These are phyloP conservation scores for Metarhizium humberi DNA, from an alignment of 2,329 filamentous ascomycete species.

Conservation along the genomic window DNA sequence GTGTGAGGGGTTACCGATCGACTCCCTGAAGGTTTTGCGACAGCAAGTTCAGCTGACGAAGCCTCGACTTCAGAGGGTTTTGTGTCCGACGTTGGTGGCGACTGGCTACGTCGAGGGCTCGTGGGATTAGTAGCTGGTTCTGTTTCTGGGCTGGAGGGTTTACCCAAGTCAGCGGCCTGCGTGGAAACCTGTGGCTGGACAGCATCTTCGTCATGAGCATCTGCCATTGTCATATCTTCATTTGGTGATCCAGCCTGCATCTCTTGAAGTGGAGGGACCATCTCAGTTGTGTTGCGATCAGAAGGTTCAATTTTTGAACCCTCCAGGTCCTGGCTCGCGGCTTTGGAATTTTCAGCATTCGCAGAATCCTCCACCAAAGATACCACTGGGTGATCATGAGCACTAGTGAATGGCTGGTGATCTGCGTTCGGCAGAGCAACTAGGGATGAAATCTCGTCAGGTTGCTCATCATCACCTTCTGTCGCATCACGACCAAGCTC, in stretches of 20 bases:
- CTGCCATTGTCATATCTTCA: not conserved
- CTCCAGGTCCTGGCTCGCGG: not conserved
- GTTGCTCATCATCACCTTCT: slow-evolving; percentile 7
- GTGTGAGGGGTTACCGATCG: slow-evolving; percentile 24
- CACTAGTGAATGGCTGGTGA: not conserved
- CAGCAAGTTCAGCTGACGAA: slow-evolving; percentile 26
- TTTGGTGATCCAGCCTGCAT: not conserved
- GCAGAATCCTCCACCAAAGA: not conserved
- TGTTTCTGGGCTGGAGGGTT: slow-evolving; percentile 30
- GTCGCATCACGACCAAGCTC: not conserved
- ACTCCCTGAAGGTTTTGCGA: slow-evolving; percentile 18
- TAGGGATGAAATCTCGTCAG: slow-evolving; percentile 11
- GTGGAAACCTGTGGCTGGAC: not conserved
- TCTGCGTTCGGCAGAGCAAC: slow-evolving; percentile 2
- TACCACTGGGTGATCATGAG: not conserved
- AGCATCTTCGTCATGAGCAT: not conserved
- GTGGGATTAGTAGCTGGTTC: slow-evolving; percentile 32
- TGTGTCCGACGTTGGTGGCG: slow-evolving; percentile 39
- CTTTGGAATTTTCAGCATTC: not conserved
- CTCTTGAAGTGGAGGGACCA: not conserved
- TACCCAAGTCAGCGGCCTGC: slow-evolving; percentile 11
- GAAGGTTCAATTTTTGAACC: not conserved
- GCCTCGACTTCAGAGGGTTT: slow-evolving; percentile 41
- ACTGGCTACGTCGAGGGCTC: slow-evolving; percentile 36
- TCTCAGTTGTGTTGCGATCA: not conserved